Base-by-base conservation (phyloP, 345 rosid species). In the Lepidium africanum region DNA sequence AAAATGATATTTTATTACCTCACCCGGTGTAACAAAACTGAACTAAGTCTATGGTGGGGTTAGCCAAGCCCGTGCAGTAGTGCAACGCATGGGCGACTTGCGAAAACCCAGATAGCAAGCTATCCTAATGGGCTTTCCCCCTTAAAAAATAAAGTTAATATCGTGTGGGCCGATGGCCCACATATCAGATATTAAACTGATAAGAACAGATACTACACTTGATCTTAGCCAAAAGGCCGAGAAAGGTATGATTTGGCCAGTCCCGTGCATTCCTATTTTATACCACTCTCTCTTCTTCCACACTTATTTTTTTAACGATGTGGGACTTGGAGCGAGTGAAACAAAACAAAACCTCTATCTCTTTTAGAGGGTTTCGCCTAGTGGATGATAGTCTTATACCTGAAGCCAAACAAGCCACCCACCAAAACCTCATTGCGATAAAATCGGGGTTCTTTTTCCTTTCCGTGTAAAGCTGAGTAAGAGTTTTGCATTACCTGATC, bases 211-310 rank as follows among this genome's bases (percentile, higher is more conserved):
- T 81, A 83, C 81, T 81, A 83, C 83, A 81, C 80, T 83, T 81
- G 85, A 81, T 83, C 85, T 83, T 81, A 83, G 85, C 87, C 87
- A 83, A 83, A 83, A 83, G 83, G 87, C 85, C 83, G 85, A 81
- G 80, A 83, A 81, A 81, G 84, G 80, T 76, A 80, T 80, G 79
- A 65, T 0, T 46, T 17, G 47, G 0, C 0, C 2, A 0, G 6
- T 0, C 0, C 0, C 33, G 2, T 2, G 1, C 48, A 30, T 0
- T 7, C 41, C 0, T 21, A 0, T 0, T 53, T 21, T 71, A 71
- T 62, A 42, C 48, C 7, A 12, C 14, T 0, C 5, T 15, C 35
- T 23, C 6, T 5, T 9, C 63, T 33, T 14, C 0, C 5, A 15
- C 5, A 0, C 15, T 42, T 21, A 0, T 5, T 7, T 5, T 9